Base-by-base conservation (phyloP, 208 protist species). In the Jaenimonas drosophilae region DNA sequence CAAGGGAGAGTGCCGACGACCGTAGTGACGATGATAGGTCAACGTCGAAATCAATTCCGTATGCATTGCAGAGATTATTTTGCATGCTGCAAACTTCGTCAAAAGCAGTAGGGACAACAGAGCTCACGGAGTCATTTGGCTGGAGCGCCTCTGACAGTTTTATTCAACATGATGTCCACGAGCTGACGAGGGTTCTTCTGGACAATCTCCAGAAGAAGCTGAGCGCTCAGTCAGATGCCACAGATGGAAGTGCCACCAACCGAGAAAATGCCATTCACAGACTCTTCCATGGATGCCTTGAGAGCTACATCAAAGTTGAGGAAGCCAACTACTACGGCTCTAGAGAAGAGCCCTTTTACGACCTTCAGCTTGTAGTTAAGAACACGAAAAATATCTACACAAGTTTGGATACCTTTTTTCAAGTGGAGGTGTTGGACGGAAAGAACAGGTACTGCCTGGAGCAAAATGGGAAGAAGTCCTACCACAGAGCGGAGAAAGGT, bases 401-500 rank as follows among this genome's bases (percentile, higher is more conserved):
- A 23, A 91, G 82, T 40, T 81, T 97, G 41, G 76, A 91, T 36
- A 43, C 64, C 46, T 89, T 94, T 48, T 81, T 93, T 41, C 76
- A 91, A 42, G 71, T 81, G n/a, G 88, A 97, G 53, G 70, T 83
- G 17, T 73, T 97, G 16, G 81, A 95, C 25, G 92, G 92, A 17
- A 91, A 95, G 34, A 97, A 97, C 54, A 88, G 88, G 46, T 96
- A 96, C 56, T 84, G 83, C 49, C 46, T 91, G 12, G 92, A 94
- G 46, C 45, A 56, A 16, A 65, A 91, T 55, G 89, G 83, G 0
- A 61, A 63, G 28, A 87, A 86, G 46, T 61, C 61, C 20, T 90
- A 81, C 38, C 76, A 94, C 52, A 68, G 79, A 17, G 87, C 88
- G 4, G 83, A 91, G 38, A 94, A 94, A 59, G 88, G 88, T 12